These are phyloP conservation scores for Phytophthora foliorum DNA, from an alignment of 352 stramenopile species.

Conservation along the genomic window DNA sequence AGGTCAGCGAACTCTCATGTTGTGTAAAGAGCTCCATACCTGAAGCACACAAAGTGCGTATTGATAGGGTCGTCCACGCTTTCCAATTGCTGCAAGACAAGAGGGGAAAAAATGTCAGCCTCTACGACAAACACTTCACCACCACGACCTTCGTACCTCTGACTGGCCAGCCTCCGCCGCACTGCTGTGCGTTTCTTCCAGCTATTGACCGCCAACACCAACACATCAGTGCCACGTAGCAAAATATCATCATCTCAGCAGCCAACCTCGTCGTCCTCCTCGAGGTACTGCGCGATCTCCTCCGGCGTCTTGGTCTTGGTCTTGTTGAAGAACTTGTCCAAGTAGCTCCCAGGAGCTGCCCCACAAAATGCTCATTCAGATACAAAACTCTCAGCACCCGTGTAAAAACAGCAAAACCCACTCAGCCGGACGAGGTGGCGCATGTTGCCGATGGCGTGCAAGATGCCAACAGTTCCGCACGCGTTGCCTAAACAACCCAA, in stretches of 20 bases:
- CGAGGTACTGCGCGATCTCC: slow-evolving; percentile 89
- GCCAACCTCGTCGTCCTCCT: slow-evolving; percentile 90
- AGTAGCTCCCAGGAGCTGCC: slow-evolving; percentile 68
- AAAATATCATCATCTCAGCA: neutral
- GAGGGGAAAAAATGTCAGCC: neutral
- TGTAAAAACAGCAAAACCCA: slow-evolving; percentile 35
- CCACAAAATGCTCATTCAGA: neutral
- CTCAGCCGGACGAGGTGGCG: slow-evolving; percentile 72
- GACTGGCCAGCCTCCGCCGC: slow-evolving; percentile 93
- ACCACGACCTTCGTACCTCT: slow-evolving; percentile 47
- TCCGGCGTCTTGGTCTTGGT: slow-evolving; percentile 82
- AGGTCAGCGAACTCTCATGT: no score
- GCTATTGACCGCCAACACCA: slow-evolving; percentile 38
- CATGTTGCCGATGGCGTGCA: slow-evolving; percentile 96
- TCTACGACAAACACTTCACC: neutral
- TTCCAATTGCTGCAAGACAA: slow-evolving; percentile 76
- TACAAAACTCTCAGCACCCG: neutral
- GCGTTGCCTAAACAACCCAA: slow-evolving; percentile 83
- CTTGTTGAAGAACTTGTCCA: slow-evolving; percentile 86
- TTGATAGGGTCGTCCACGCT: slow-evolving; percentile 93
- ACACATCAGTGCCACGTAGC: neutral
- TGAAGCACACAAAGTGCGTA: slow-evolving; percentile 98
- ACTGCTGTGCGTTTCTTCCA: slow-evolving; percentile 94
- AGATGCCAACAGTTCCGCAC: slow-evolving; percentile 96
- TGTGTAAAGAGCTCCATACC: slow-evolving; percentile 34